These are phyloP conservation scores for Dispira simplex DNA, from an alignment of 192 early-diverging fungal genomes.

Conservation along the genomic window DNA sequence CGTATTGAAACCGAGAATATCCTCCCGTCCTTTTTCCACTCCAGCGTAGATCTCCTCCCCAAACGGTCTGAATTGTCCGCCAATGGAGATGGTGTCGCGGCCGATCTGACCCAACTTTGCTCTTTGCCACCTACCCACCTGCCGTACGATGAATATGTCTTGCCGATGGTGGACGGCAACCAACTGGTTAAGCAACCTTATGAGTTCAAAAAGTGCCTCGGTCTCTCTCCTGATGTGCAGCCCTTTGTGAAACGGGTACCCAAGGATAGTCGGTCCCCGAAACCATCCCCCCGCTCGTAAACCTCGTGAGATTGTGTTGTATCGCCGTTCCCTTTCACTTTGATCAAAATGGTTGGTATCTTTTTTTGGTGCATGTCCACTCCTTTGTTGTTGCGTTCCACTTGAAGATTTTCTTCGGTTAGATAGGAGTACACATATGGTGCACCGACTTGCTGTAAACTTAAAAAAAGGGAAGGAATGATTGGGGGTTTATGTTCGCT, in stretches of 20 bases:
- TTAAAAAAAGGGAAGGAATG: too few relatives aligned
- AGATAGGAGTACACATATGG: too few relatives aligned
- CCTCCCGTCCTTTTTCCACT: neutral
- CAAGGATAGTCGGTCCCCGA: neutral
- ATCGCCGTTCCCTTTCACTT: too few relatives aligned
- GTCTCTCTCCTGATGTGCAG: neutral
- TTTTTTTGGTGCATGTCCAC: too few relatives aligned
- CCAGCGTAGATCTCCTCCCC: neutral
- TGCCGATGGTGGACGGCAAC: neutral
- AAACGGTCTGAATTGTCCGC: neutral
- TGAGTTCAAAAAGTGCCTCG: conserved; percentile 3
- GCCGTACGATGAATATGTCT: neutral
- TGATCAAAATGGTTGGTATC: too few relatives aligned
- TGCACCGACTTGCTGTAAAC: too few relatives aligned
- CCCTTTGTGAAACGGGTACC: neutral
- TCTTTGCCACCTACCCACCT: neutral
- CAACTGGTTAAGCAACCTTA: neutral
- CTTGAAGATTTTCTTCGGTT: too few relatives aligned
- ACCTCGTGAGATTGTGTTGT: too few relatives aligned
- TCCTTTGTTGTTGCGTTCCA: too few relatives aligned
- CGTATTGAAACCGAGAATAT: neutral
- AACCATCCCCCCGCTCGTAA: too few relatives aligned
- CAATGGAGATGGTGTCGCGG: neutral
- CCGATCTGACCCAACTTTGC: neutral
- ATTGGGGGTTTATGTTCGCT: too few relatives aligned